Conservation (phyloP, 768 basidiomycete genomes). For the Lactarius sanguifluus region DNA sequence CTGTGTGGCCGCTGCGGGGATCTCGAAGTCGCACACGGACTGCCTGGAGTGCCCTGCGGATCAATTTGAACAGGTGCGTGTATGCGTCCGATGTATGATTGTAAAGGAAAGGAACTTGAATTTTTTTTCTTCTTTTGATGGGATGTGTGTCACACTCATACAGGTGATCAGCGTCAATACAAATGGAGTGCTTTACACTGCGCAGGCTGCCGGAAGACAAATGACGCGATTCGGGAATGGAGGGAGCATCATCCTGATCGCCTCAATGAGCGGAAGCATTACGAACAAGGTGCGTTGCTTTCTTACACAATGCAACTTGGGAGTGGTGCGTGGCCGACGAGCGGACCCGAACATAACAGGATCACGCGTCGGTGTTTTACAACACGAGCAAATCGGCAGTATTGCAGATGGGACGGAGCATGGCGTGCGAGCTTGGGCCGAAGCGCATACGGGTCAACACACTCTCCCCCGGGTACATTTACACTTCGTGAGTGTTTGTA, state of each 20-base stretch:
- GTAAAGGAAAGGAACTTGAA: background rate
- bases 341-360: constrained; percentile 42
- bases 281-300: constrained; percentile 57
- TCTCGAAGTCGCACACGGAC: constrained; percentile 57
- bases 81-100: background rate
- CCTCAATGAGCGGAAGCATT: constrained; percentile 48
- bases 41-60: constrained; percentile 66
- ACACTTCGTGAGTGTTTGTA: constrained; percentile 45
- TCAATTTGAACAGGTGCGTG: constrained; percentile 60
- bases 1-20: constrained; percentile 76
- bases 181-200: constrained; percentile 41
- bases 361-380: constrained; percentile 74
- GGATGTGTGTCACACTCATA: constrained; percentile 8
- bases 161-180: constrained; percentile 68
- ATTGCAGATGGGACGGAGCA: constrained; percentile 75
- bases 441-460: constrained; percentile 71
- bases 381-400: constrained; percentile 78
- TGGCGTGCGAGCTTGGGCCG: constrained; percentile 76
- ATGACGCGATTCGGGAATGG: constrained; percentile 38
- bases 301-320: background rate
- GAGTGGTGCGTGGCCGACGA: background rate
- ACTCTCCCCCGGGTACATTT: constrained; percentile 75
- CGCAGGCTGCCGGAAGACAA: constrained; percentile 40
- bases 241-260: constrained; percentile 46
- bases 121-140: background rate